Evolutionary conservation across 2,329 filamentous ascomycete species (phyloP).

Genomic region (Fusarium scirpi): DNA sequence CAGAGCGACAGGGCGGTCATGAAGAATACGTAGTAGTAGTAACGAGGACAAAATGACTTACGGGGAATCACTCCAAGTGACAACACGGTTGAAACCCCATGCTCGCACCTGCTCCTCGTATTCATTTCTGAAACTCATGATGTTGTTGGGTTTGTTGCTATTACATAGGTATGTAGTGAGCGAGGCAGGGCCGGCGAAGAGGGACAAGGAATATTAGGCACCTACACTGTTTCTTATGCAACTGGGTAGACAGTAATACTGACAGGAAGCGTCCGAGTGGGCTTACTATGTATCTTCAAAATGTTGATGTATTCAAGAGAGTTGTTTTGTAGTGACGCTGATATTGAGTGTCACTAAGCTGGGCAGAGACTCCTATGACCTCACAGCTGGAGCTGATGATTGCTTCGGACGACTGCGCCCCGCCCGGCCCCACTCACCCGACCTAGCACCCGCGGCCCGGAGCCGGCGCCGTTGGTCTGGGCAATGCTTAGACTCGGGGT

Average conservation of each 20-base stretch:
- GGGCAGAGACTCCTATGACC: slow-evolving; percentile 30
- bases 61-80: slow-evolving; percentile 79
- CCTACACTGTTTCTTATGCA: not conserved
- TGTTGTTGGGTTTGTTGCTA: not conserved
- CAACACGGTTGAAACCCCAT: slow-evolving; percentile 77
- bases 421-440: slow-evolving; percentile 29
- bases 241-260: not conserved
- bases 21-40: not conserved
- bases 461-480: slow-evolving; percentile 18
- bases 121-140: slow-evolving; percentile 47
- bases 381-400: slow-evolving; percentile 20
- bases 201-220: not conserved
- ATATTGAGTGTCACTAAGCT: slow-evolving; percentile 14
- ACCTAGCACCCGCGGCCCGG: slow-evolving; percentile 17
- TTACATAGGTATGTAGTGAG: not conserved
- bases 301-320: not conserved
- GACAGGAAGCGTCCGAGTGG: not conserved
- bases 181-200: not conserved
- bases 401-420: slow-evolving; percentile 32
- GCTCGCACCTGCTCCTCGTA: slow-evolving; percentile 71
- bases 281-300: slow-evolving; percentile 1
- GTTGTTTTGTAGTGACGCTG: slow-evolving; percentile 20
- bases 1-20: not conserved
- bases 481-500: slow-evolving; percentile 3
- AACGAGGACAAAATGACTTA: slow-evolving; percentile 56